Base-by-base conservation (phyloP, 1,139 yeast genomes). In the Kodamaea sp. region DNA sequence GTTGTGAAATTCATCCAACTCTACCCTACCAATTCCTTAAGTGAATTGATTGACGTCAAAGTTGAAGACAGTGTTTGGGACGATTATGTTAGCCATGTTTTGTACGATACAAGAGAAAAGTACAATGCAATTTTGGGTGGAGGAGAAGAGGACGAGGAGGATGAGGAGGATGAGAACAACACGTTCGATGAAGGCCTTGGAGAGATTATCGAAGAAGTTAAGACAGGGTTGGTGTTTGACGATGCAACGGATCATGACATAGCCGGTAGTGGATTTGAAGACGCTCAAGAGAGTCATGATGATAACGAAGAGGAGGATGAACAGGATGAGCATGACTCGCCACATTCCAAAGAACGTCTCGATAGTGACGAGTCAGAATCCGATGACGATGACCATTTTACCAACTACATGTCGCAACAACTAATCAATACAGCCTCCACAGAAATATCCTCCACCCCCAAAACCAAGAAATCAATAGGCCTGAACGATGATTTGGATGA, bases 91-190 rank as follows among this genome's bases (percentile, higher is more conserved):
- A 83, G 84, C 37, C 83, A 84, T 42, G 84, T 88, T 0, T 67
- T 92, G 41, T 84, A 86, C 39, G 95, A 87, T 53, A 88, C 95
- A 2, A 75, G 98, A 45, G 96, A 89, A 53, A 90, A 89, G 63
- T 92, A 92, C 61, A 92, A 92, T 60, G 90, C 96, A n/a, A 85
- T 92, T 24, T 70, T 92, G 22, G 97, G 98, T 9, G 96, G 95
- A 21, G 72, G 68, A 11, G 70, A 64, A 21, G 67, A 61, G 7
- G 66, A 59, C 19, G 66, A 56, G 2, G 66, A 58, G 9, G 70
- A 61, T 7, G 68, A 58, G 5, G 73, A 66, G 13, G 69, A 61
- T 20, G 63, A 56, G 12, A 56, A 53, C 53, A 73, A 51, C 34
- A 64, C 73, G 1, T 66, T 66, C 46, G 84, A 82, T 35, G 80